Percentiles rank a stretch among this genome's conserved stretches.
Evolutionary conservation across 2,329 filamentous ascomycete species (phyloP).

Genomic region (Dactylellina sp.): DNA sequence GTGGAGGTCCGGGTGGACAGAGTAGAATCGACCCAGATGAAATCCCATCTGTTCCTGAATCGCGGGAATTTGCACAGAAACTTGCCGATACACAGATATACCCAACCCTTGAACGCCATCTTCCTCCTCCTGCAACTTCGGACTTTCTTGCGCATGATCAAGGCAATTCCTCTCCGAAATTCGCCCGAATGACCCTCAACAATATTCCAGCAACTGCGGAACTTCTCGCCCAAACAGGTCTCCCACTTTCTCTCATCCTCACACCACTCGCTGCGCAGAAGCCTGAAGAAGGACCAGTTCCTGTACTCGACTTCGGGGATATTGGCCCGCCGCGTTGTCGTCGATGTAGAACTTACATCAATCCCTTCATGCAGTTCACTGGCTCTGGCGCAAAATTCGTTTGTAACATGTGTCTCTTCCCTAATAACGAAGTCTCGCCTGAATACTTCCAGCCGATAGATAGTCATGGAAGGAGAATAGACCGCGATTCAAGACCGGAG

Average conservation of each 20-base stretch:
- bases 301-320: conserved; percentile 95
- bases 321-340: conserved; percentile 88
- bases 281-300: conserved; percentile 85
- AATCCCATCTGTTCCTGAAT: conserved; percentile 87
- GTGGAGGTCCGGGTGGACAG: conserved; percentile 73
- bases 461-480: conserved; percentile 84
- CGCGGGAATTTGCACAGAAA: conserved; percentile 82
- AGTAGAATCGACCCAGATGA: conserved; percentile 86
- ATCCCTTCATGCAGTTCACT: conserved; percentile 98
- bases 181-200: conserved; percentile 89
- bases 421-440: conserved; percentile 83
- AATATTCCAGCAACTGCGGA: conserved; percentile 88
- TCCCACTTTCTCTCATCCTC: conserved; percentile 87
- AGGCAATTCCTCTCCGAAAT: conserved; percentile 95
- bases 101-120: conserved; percentile 92
- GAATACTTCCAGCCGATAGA: conserved; percentile 96
- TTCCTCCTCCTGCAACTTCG: conserved; percentile 86
- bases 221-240: conserved; percentile 79
- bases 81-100: conserved; percentile 90
- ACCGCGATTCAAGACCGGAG: conserved; percentile 89
- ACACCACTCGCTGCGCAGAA: conserved; percentile 88
- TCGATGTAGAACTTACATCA: conserved; percentile 95
- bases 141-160: conserved; percentile 96
- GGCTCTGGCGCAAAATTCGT: conserved; percentile 95
- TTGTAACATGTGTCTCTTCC: conserved; percentile 97